Conservation (phyloP, 2,329 filamentous ascomycete species). For the Phoma herbarum region DNA sequence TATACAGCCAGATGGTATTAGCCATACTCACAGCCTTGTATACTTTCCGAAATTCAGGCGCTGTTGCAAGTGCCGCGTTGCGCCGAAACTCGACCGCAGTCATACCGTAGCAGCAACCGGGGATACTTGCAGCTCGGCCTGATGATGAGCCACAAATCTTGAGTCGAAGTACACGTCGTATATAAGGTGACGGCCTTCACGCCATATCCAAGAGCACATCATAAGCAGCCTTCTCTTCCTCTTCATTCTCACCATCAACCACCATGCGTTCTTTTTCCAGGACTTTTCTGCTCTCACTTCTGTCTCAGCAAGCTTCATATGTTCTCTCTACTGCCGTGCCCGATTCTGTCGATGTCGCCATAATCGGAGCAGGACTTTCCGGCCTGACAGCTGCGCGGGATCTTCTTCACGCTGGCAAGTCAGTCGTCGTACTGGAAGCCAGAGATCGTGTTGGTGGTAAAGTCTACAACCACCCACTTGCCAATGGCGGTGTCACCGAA, state of each 20-base stretch:
- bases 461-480: constrained; percentile 47
- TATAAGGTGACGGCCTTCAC: neutral
- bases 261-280: neutral
- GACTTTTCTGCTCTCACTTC: neutral
- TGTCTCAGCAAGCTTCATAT: neutral
- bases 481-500: constrained; percentile 35
- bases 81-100: neutral
- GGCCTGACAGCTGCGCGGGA: constrained; percentile 42
- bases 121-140: neutral
- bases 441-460: constrained; percentile 63
- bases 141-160: neutral
- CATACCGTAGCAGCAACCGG: neutral
- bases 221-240: neutral
- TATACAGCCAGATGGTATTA: neutral
- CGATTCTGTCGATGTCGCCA: constrained; percentile 35
- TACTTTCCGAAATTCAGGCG: neutral
- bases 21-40: neutral
- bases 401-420: constrained; percentile 52
- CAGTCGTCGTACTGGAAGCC: constrained; percentile 60
- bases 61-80: neutral
- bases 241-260: neutral
- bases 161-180: neutral
- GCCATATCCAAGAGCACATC: neutral
- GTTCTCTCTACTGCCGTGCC: constrained; percentile 6
- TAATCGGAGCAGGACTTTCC: constrained; percentile 59